Percentiles rank a stretch among this genome's conserved stretches.
phyloP scores from a whole-genome alignment of 306 rosid species.

The Prunus mongolica region DNA sequence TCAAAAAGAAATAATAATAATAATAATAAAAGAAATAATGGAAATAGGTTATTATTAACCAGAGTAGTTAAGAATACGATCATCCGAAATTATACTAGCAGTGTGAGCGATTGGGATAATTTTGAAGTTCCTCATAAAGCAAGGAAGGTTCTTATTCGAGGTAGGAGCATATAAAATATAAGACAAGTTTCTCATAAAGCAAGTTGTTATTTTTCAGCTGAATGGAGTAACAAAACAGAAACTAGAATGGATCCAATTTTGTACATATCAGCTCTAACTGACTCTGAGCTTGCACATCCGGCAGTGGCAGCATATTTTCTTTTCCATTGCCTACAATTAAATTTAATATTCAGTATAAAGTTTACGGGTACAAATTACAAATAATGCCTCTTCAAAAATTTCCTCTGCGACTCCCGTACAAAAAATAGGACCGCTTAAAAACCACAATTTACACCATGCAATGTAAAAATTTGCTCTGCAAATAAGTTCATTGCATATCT shows the following conservation, averaged over 20 bases:
- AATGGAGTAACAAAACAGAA: background rate
- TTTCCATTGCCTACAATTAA: background rate
- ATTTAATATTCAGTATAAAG: background rate
- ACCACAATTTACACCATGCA: background rate
- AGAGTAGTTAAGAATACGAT: no score
- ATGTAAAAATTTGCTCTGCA: conserved; percentile 1
- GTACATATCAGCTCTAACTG: background rate
- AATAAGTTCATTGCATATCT: background rate
- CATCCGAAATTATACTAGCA: no score
- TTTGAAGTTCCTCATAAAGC: no score
- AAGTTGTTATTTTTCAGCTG: background rate
- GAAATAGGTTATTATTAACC: no score
- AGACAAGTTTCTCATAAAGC: background rate
- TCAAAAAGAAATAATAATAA: no score
- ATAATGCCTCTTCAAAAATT: background rate
- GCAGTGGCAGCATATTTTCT: background rate
- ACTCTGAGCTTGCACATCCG: background rate
- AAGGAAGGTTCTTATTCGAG: background rate
- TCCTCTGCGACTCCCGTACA: background rate
- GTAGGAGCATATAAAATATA: background rate
- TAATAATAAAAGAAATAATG: no score
- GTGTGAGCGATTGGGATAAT: no score
- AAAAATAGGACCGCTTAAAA: background rate
- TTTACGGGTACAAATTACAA: background rate
- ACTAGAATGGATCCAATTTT: background rate